Percentiles rank a stretch among this genome's conserved stretches.
Evolutionary conservation across 1,284 basidiomycete species (phyloP).

Genomic region (Abortiporus biennis): DNA sequence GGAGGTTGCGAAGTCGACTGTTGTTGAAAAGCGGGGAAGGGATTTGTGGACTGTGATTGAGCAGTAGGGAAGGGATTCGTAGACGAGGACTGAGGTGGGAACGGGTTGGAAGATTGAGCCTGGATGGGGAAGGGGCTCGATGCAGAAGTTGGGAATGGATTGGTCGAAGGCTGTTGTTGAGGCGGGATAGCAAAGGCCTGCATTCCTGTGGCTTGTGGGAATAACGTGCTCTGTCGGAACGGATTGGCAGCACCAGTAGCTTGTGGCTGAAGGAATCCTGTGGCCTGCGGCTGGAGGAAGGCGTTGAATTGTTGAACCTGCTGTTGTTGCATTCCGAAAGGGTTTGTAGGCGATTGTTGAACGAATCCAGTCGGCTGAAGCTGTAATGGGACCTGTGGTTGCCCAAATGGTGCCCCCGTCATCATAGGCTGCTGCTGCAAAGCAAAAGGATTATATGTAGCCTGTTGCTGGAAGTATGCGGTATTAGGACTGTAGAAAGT

Average conservation of each 20-base stretch:
- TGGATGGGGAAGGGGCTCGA: conserved; percentile 8
- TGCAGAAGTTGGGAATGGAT: conserved; percentile 14
- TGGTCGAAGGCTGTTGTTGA: conserved; percentile 11
- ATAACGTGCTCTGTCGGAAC: conserved; percentile 41
- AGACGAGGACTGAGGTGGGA: conserved; percentile 7
- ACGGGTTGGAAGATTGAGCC: conserved; percentile 15
- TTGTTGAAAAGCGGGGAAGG: conserved; percentile 8
- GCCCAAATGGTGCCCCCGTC: conserved; percentile 38
- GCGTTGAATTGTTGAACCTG: conserved; percentile 41
- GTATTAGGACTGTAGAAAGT: conserved; percentile 38
- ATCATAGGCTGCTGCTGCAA: conserved; percentile 53
- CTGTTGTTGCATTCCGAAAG: conserved; percentile 32
- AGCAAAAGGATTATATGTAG: conserved; percentile 75
- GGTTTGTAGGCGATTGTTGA: conserved; percentile 35
- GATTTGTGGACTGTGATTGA: background rate
- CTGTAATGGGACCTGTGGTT: conserved; percentile 33
- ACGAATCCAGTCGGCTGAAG: conserved; percentile 25
- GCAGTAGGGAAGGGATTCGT: conserved; percentile 1
- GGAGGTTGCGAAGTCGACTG: conserved; percentile 9
- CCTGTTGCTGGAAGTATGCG: conserved; percentile 57
- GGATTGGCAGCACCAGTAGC: conserved; percentile 62
- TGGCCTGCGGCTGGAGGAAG: conserved; percentile 40
- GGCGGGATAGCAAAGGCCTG: conserved; percentile 13
- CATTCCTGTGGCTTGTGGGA: conserved; percentile 11
- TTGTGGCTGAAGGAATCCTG: conserved; percentile 47